phyloP scores from a whole-genome alignment of 2,329 filamentous ascomycete species.

The Beauveria sp. region DNA sequence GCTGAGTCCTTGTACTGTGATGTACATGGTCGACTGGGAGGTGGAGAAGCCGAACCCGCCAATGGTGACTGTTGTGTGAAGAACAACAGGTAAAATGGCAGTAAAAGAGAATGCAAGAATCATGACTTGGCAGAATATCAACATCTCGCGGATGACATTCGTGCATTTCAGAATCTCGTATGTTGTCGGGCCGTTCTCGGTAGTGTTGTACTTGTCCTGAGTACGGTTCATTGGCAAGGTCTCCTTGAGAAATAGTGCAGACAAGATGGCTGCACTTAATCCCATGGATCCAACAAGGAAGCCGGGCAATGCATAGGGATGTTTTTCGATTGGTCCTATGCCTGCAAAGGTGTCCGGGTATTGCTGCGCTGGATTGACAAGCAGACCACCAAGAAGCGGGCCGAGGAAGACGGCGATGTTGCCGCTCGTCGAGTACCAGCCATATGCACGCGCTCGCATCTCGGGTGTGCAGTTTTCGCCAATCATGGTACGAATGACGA shows the following conservation, averaged over 20 bases:
- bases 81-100: conserved; percentile 60
- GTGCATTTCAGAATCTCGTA: not conserved
- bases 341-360: conserved; percentile 46
- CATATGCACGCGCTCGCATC: not conserved
- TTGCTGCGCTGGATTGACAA: conserved; percentile 59
- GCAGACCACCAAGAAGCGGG: conserved; percentile 60
- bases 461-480: conserved; percentile 16
- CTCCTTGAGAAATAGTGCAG: conserved; percentile 54
- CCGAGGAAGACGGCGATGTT: conserved; percentile 70
- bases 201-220: not conserved
- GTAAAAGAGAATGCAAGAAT: conserved; percentile 54
- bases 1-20: conserved; percentile 54
- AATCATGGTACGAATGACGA: conserved; percentile 71
- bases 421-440: conserved; percentile 23
- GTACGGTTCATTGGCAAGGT: conserved; percentile 23
- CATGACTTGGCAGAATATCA: not conserved
- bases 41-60: conserved; percentile 61
- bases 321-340: conserved; percentile 38
- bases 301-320: conserved; percentile 49
- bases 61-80: conserved; percentile 52
- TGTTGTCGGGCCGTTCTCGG: not conserved
- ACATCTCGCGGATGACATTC: not conserved
- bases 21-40: conserved; percentile 55
- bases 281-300: conserved; percentile 48
- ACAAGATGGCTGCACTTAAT: conserved; percentile 42